These are phyloP conservation scores for Tricholoma furcatifolium DNA, from an alignment of 768 basidiomycete species.

Conservation along the genomic window DNA sequence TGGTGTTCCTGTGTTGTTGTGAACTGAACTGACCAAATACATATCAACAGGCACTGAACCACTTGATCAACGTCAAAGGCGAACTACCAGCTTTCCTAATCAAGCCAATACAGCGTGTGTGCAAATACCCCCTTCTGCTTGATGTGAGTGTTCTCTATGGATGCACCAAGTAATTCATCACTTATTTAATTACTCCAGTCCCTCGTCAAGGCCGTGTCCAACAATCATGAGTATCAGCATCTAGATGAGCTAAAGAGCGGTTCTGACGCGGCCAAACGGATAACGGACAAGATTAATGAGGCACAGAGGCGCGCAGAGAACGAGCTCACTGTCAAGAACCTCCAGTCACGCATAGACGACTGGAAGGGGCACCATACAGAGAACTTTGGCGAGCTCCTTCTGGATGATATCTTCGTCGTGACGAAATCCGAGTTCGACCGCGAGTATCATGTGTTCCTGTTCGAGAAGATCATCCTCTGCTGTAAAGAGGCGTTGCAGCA, in stretches of 20 bases:
- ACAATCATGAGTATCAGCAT: constrained; percentile 59
- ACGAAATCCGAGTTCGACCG: constrained; percentile 96
- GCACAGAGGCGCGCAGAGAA: constrained; percentile 92
- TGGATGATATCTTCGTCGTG: constrained; percentile 95
- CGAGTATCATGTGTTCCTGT: constrained; percentile 98
- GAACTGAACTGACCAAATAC: constrained; percentile 38
- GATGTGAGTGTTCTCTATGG: constrained; percentile 55
- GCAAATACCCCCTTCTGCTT: constrained; percentile 96
- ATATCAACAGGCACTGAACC: constrained; percentile 66
- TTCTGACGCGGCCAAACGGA: constrained; percentile 83
- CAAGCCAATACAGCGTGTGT: constrained; percentile 97
- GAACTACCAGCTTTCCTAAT: constrained; percentile 96
- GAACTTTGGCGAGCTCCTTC: constrained; percentile 90
- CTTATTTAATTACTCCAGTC: constrained; percentile 42
- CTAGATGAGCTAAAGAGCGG: constrained; percentile 84
- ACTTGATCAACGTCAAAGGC: constrained; percentile 85
- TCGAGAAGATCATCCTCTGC: constrained; percentile 98
- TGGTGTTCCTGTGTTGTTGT: constrained; percentile 16
- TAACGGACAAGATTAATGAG: constrained; percentile 95
- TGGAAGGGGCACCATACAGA: constrained; percentile 98
- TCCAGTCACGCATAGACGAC: constrained; percentile 87
- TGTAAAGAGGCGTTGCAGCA: constrained; percentile 85
- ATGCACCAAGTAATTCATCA: constrained; percentile 10
- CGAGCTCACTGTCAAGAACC: constrained; percentile 82
- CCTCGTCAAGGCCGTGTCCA: constrained; percentile 65